These are phyloP conservation scores for Populus davidiana DNA, from an alignment of 345 rosid species.

Conservation along the genomic window DNA sequence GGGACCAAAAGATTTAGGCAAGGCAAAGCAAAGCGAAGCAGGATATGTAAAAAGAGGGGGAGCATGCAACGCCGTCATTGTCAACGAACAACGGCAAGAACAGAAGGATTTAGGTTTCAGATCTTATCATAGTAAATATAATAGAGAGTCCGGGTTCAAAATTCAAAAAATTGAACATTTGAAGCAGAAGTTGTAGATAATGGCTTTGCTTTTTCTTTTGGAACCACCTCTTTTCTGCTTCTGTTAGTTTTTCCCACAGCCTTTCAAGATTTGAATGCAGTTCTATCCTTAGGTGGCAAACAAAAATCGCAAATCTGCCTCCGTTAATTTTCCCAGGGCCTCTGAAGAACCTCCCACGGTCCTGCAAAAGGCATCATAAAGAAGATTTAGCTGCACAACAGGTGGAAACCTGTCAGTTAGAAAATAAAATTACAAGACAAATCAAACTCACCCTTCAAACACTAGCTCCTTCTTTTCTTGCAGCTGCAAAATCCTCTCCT, in stretches of 20 bases:
- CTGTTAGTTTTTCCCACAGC: neutral
- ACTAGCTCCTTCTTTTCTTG: constrained; percentile 92
- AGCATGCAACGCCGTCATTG: too few species aligned
- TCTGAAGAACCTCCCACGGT: constrained; percentile 86
- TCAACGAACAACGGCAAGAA: too few species aligned
- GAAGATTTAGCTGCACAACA: neutral
- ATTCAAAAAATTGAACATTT: too few species aligned
- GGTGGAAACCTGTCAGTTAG: neutral
- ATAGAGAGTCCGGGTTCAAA: too few species aligned
- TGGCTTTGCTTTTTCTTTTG: too few species aligned
- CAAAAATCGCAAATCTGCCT: constrained; percentile 67
- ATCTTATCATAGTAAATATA: too few species aligned
- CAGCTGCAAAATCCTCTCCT: constrained; percentile 89
- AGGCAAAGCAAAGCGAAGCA: too few species aligned
- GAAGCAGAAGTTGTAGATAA: too few species aligned
- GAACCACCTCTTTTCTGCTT: neutral
- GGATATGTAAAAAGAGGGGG: too few species aligned
- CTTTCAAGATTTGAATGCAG: neutral
- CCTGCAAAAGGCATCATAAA: constrained; percentile 28
- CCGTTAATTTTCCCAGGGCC: constrained; percentile 80
- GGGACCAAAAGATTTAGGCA: too few species aligned
- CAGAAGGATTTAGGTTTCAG: too few species aligned
- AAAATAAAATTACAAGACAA: neutral
- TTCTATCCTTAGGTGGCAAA: constrained; percentile 37
- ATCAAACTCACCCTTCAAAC: constrained; percentile 77